Percentiles rank a stretch among this genome's conserved stretches.
Evolutionary conservation across 1,139 yeast species (phyloP).

Genomic region (Candida freyschussii): DNA sequence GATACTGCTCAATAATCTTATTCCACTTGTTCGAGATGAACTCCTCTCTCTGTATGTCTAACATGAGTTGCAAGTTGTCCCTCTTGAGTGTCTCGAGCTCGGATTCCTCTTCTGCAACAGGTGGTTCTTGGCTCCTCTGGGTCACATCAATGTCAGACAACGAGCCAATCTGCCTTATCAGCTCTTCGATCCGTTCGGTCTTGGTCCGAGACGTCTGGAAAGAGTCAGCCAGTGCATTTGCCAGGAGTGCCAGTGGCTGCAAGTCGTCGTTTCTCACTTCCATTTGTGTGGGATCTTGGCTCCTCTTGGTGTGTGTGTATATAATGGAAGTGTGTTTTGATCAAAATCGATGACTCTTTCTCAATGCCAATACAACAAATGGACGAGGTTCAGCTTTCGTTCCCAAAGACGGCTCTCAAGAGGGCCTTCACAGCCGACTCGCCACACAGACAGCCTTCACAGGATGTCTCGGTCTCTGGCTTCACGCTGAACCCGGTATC

Average conservation of each 20-base stretch:
- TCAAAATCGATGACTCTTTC: too few species aligned
- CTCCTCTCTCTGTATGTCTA: constrained; percentile 44
- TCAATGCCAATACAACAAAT: too few species aligned
- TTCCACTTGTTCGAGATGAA: constrained; percentile 32
- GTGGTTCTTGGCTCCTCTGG: background rate
- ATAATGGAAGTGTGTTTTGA: too few species aligned
- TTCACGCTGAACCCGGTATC: too few species aligned
- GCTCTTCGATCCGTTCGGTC: constrained; percentile 17
- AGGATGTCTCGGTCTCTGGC: too few species aligned
- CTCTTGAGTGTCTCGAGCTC: constrained; percentile 30
- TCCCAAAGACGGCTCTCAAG: too few species aligned
- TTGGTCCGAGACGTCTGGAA: constrained; percentile 15
- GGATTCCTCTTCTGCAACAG: constrained; percentile 1
- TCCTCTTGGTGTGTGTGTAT: too few species aligned
- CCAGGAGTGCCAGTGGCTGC: constrained; percentile 16
- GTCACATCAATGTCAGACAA: constrained; percentile 10
- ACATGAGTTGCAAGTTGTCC: constrained; percentile 35
- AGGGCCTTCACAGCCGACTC: too few species aligned
- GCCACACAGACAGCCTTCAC: too few species aligned
- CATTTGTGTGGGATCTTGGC: constrained; percentile 7
- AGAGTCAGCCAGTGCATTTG: constrained; percentile 11
- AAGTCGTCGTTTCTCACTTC: constrained; percentile 20
- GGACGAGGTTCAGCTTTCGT: too few species aligned
- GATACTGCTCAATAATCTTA: constrained; percentile 37
- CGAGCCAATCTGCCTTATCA: constrained; percentile 15